Percentiles rank a stretch among this genome's conserved stretches.
These are phyloP conservation scores for Prunus mume DNA, from an alignment of 306 rosid species.

Conservation along the genomic window DNA sequence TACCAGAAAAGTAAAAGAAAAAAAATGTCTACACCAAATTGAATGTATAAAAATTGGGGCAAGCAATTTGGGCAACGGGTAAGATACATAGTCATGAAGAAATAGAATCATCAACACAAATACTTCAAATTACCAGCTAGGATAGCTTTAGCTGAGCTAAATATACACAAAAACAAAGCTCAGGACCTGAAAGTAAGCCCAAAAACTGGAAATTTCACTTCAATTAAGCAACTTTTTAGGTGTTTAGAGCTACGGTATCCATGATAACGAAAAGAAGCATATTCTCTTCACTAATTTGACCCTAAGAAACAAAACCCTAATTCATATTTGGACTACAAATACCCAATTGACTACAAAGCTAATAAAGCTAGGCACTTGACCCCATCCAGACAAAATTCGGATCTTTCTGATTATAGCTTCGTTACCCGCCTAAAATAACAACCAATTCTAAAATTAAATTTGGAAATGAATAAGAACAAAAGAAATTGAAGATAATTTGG, in stretches of 20 bases:
- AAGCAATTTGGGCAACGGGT: background rate
- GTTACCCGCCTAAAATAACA: background rate
- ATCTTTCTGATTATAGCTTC: background rate
- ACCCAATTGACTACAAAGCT: background rate
- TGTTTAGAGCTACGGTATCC: background rate
- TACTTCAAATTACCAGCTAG: background rate
- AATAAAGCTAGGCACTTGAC: background rate
- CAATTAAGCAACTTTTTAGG: background rate
- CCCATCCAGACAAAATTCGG: background rate
- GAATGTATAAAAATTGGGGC: background rate
- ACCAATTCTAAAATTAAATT: background rate
- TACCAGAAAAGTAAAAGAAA: background rate
- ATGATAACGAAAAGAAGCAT: background rate
- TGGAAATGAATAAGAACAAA: background rate
- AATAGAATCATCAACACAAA: background rate
- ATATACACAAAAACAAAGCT: background rate
- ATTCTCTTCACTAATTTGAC: background rate
- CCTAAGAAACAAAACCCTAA: background rate
- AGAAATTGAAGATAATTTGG: background rate
- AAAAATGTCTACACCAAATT: background rate
- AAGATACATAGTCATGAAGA: background rate
- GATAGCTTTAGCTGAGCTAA: background rate
- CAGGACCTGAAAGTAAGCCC: background rate
- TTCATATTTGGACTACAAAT: background rate
- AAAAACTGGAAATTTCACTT: background rate